Conservation (phyloP, 768 basidiomycete species). For the Chiua virens region DNA sequence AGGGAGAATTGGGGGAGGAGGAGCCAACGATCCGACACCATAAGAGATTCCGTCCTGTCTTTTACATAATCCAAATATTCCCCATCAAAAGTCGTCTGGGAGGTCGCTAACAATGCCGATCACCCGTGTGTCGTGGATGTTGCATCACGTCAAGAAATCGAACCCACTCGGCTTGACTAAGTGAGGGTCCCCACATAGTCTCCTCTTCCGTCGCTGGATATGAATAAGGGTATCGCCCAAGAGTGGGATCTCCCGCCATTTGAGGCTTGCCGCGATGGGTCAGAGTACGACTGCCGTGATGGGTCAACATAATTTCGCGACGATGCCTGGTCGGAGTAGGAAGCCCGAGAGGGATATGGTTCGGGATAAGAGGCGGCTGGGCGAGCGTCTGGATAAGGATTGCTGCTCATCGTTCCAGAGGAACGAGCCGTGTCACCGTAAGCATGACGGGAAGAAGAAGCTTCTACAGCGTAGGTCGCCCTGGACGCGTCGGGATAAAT, state of each 20-base stretch:
- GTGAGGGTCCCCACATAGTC: constrained; percentile 74
- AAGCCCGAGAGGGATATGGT: constrained; percentile 21
- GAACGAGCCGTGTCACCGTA: constrained; percentile 23
- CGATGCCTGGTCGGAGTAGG: constrained; percentile 25
- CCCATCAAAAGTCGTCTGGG: constrained; percentile 4
- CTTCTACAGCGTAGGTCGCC: constrained; percentile 18
- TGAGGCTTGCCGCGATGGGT: constrained; percentile 30
- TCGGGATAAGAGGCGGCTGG: constrained; percentile 24
- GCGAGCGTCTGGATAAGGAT: constrained; percentile 32
- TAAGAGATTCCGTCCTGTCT: constrained; percentile 22
- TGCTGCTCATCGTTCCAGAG: constrained; percentile 16
- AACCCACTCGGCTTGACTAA: constrained; percentile 76
- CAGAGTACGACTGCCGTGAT: constrained; percentile 22
- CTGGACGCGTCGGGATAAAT: constrained; percentile 27
- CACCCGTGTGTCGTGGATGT: constrained; percentile 37
- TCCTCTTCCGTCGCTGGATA: constrained; percentile 57
- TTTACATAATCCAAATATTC: constrained; percentile 24
- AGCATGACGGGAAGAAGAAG: constrained; percentile 15
- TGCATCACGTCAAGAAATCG: constrained; percentile 65
- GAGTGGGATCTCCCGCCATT: constrained; percentile 20
- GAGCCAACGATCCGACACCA: constrained; percentile 19
- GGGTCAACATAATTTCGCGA: constrained; percentile 25
- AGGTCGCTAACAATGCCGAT: constrained; percentile 24
- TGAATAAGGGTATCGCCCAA: constrained; percentile 31
- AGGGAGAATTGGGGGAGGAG: constrained; percentile 4